A percentile compares a stretch with the other conserved stretches of the same genome.
Evolutionary conservation across 2,329 filamentous ascomycete genomes (phyloP).

Genomic region (Fonsecaea erecta): DNA sequence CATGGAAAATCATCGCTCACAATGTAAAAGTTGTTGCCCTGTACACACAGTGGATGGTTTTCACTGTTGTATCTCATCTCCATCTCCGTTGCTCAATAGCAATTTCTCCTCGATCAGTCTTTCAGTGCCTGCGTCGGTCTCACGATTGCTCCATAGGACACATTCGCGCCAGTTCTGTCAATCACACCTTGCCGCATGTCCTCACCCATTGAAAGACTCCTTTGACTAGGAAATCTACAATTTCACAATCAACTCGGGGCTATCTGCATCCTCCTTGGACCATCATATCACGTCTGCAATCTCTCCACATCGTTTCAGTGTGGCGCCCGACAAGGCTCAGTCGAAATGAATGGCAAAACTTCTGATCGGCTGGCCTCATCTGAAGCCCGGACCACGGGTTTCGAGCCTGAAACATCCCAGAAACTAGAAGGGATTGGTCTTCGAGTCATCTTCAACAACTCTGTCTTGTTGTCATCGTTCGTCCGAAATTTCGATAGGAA

Average conservation of each 20-base stretch:
- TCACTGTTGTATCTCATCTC: not conserved
- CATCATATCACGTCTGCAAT: not conserved
- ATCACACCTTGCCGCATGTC: not conserved
- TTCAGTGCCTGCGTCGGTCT: not conserved
- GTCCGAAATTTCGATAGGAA: slow-evolving; percentile 5
- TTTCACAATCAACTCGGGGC: not conserved
- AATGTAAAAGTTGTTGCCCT: not conserved
- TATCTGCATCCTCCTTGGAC: not conserved
- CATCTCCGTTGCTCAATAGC: not conserved
- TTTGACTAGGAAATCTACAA: not conserved
- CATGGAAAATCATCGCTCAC: not conserved
- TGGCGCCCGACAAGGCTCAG: not conserved
- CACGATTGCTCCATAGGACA: not conserved
- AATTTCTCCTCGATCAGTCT: not conserved
- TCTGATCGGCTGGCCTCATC: not conserved
- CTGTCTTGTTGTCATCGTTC: not conserved
- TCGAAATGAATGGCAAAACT: not conserved
- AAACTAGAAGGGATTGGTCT: not conserved
- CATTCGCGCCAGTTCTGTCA: not conserved
- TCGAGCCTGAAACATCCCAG: not conserved
- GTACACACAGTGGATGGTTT: not conserved
- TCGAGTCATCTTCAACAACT: not conserved
- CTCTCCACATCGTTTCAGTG: not conserved
- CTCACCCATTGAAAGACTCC: not conserved
- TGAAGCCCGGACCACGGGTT: not conserved